Percentiles rank a stretch among this genome's conserved stretches.
These are phyloP conservation scores for Cylindricascospora bacillispora DNA, from an alignment of 1,139 yeast genomes.

Conservation along the genomic window DNA sequence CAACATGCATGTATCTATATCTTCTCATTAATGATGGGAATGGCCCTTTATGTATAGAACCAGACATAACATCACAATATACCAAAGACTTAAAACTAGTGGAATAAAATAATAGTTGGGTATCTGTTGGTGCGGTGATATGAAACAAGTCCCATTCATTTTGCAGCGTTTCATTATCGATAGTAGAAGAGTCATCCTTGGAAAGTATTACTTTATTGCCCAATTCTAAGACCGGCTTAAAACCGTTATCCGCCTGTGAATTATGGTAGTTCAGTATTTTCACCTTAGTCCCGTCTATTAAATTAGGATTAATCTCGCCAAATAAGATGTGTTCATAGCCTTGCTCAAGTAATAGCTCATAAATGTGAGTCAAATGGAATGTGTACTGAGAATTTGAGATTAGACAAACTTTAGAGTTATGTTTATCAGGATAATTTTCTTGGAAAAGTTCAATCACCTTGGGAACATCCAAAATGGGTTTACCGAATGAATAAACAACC, in stretches of 20 bases:
- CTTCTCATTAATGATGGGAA: constrained; percentile 71
- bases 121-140: constrained; percentile 61
- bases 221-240: constrained; percentile 7
- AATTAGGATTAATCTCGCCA: constrained; percentile 36
- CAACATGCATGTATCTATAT: constrained; percentile 74
- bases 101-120: constrained; percentile 60
- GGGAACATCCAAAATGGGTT: constrained; percentile 37
- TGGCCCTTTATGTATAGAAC: constrained; percentile 38
- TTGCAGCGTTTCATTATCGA: constrained; percentile 12
- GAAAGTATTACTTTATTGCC: constrained; percentile 20
- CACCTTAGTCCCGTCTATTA: constrained; percentile 21
- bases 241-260: neutral
- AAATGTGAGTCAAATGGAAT: constrained; percentile 29
- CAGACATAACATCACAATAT: constrained; percentile 32
- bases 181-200: constrained; percentile 3
- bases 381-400: constrained; percentile 63
- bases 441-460: constrained; percentile 29
- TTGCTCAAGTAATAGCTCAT: constrained; percentile 25
- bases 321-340: constrained; percentile 35
- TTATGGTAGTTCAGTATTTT: constrained; percentile 34
- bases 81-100: constrained; percentile 51
- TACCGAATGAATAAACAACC: constrained; percentile 67
- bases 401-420: constrained; percentile 34
- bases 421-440: constrained; percentile 27
- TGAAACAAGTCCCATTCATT: constrained; percentile 48